Percentiles rank a stretch among this genome's conserved stretches.
phyloP scores from a whole-genome alignment of 805 yeast genomes.

The Myxozyma neotropica region DNA sequence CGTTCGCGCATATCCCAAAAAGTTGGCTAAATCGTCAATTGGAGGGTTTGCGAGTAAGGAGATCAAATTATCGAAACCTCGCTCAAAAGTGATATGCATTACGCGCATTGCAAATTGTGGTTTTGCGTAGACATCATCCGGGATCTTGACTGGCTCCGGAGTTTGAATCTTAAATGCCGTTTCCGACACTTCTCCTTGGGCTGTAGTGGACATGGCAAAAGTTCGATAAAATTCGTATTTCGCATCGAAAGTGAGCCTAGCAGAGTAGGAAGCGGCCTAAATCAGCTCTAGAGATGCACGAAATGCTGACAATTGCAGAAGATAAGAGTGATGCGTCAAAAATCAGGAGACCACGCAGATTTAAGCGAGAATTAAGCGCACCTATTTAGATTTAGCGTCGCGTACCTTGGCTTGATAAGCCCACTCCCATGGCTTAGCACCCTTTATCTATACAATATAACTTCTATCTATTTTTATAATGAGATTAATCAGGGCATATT shows the following conservation, averaged over 20 bases:
- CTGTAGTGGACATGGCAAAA: too few relatives aligned
- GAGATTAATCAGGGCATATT: too few relatives aligned
- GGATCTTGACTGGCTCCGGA: background rate
- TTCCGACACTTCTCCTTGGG: too few relatives aligned
- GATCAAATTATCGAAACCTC: slow-evolving; percentile 12
- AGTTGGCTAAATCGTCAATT: slow-evolving; percentile 7
- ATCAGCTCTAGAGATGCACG: background rate
- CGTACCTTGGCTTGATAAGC: background rate
- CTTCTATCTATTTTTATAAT: too few relatives aligned
- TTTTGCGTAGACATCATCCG: slow-evolving; percentile 3
- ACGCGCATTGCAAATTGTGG: slow-evolving; percentile 16
- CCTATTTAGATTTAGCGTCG: background rate
- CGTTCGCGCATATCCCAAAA: slow-evolving; percentile 17
- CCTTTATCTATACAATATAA: too few relatives aligned
- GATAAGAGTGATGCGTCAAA: background rate
- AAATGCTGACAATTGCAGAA: background rate
- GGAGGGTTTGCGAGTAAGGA: slow-evolving; percentile 11
- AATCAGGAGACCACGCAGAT: background rate
- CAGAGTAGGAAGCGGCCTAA: background rate
- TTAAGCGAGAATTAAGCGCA: background rate
- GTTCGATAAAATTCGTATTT: too few relatives aligned
- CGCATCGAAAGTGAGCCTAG: too few relatives aligned
- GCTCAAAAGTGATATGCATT: slow-evolving; percentile 14
- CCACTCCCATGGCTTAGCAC: background rate
- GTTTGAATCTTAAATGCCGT: background rate